These are phyloP conservation scores for Vigna nakashimae DNA, from an alignment of 306 rosid genomes.

Conservation along the genomic window DNA sequence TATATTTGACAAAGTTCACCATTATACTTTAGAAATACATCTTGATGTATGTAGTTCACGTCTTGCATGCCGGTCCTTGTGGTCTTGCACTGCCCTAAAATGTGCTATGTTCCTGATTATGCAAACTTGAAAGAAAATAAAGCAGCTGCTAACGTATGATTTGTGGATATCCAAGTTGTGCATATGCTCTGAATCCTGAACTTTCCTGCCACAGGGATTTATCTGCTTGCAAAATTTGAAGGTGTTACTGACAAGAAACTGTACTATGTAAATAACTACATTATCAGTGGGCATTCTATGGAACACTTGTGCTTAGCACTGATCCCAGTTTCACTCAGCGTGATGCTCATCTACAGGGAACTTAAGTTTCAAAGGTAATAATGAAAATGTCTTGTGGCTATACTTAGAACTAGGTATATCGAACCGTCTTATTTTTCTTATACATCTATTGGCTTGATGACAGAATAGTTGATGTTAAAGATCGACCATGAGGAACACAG, in stretches of 20 bases:
- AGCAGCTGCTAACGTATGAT: neutral
- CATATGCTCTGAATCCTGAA: constrained; percentile 18
- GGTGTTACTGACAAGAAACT: constrained; percentile 65
- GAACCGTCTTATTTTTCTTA: constrained; percentile 16
- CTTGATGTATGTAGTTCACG: neutral
- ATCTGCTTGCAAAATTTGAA: constrained; percentile 72
- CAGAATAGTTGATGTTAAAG: constrained; percentile 58
- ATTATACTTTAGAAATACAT: neutral
- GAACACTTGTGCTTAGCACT: constrained; percentile 62
- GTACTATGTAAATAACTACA: constrained; percentile 52
- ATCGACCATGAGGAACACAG: constrained; percentile 49
- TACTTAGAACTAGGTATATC: constrained; percentile 16
- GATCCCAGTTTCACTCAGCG: constrained; percentile 59
- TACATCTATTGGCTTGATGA: constrained; percentile 37
- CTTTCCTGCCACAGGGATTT: constrained; percentile 53
- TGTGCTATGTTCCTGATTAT: neutral
- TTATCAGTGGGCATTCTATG: constrained; percentile 71
- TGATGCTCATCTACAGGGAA: constrained; percentile 66
- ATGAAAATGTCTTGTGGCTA: constrained; percentile 21
- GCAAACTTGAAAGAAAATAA: constrained; percentile 1
- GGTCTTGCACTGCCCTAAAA: neutral
- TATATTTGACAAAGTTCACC: constrained; percentile 6
- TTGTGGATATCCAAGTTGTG: neutral
- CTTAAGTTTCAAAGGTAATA: constrained; percentile 56
- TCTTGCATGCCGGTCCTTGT: neutral